Evolutionary conservation across 176 grass and related monocot genomes (phyloP).

Genomic region (Phoenix dactylifera): DNA sequence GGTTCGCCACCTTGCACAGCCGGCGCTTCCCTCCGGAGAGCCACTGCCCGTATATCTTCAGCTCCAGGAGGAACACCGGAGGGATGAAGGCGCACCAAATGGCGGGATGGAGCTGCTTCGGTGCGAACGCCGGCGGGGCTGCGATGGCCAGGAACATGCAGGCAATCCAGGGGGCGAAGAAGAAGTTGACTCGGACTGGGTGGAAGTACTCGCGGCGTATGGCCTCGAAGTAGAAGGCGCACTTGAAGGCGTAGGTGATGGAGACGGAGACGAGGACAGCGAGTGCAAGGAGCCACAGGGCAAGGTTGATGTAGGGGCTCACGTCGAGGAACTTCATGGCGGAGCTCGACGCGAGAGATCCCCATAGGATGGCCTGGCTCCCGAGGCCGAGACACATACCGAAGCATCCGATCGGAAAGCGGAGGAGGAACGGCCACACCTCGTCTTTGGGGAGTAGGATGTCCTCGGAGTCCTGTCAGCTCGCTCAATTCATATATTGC

Average conservation of each 20-base stretch:
- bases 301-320: constrained; percentile 60
- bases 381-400: constrained; percentile 82
- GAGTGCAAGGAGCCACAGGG: constrained; percentile 60
- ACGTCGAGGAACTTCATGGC: constrained; percentile 68
- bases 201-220: constrained; percentile 96
- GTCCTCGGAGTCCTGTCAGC: constrained; percentile 69
- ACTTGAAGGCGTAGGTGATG: constrained; percentile 79
- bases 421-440: constrained; percentile 93
- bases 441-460: constrained; percentile 85
- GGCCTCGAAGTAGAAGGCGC: constrained; percentile 98
- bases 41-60: constrained; percentile 98
- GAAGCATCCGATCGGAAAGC: constrained; percentile 91
- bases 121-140: constrained; percentile 36
- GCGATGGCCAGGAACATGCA: constrained; percentile 96
- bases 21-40: constrained; percentile 82
- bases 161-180: constrained; percentile 87
- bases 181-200: constrained; percentile 93
- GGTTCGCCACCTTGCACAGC: constrained; percentile 96
- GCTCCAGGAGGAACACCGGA: constrained; percentile 73
- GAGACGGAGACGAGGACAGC: constrained; percentile 42
- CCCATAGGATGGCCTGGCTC: constrained; percentile 93
- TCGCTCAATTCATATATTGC: background rate
- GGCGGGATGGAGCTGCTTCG: constrained; percentile 47
- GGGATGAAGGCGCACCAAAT: constrained; percentile 56
- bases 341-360: constrained; percentile 53